Percentiles rank a stretch among this genome's conserved stretches.
Conservation (phyloP, 495 filamentous ascomycete species). For the Trichoderma gamsii region DNA sequence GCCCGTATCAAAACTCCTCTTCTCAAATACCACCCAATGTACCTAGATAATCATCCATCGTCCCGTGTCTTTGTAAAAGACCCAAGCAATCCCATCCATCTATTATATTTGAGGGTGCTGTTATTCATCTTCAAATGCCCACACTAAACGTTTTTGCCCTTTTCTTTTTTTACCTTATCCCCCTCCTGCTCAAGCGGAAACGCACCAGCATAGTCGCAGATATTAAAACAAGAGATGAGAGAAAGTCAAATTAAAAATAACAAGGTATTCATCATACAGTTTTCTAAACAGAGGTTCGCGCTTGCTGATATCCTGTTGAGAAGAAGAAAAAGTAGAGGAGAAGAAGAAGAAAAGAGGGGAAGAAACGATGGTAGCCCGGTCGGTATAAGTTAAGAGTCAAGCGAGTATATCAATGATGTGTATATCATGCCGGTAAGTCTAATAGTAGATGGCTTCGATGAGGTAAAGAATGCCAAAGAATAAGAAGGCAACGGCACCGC, state of each 20-base stretch:
- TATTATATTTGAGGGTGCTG: not conserved
- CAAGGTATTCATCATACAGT: constrained; percentile 6
- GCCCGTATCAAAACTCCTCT: not conserved
- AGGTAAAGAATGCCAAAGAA: constrained; percentile 88
- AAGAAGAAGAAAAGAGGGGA: not conserved
- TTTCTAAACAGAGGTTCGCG: constrained; percentile 5
- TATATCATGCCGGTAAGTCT: not conserved
- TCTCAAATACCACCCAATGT: not conserved
- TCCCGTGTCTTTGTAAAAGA: not conserved
- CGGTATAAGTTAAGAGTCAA: constrained; percentile 1
- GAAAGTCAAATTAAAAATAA: not conserved
- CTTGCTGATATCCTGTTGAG: constrained; percentile 13
- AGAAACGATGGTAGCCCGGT: not conserved
- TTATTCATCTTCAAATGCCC: not conserved
- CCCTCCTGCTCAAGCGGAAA: not conserved
- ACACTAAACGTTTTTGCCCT: not conserved
- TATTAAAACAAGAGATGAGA: not conserved
- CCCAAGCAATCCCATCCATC: constrained; percentile 1
- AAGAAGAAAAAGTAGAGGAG: not conserved
- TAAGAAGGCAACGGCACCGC: constrained; percentile 87
- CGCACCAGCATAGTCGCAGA: not conserved
- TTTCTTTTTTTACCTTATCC: not conserved
- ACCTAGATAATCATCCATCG: not conserved
- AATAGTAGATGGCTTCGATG: constrained; percentile 68
- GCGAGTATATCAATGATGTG: not conserved